A percentile compares a stretch with the other conserved stretches of the same genome.
These are phyloP conservation scores for Debaryomyces fabryi DNA, from an alignment of 1,139 yeast species.

Conservation along the genomic window DNA sequence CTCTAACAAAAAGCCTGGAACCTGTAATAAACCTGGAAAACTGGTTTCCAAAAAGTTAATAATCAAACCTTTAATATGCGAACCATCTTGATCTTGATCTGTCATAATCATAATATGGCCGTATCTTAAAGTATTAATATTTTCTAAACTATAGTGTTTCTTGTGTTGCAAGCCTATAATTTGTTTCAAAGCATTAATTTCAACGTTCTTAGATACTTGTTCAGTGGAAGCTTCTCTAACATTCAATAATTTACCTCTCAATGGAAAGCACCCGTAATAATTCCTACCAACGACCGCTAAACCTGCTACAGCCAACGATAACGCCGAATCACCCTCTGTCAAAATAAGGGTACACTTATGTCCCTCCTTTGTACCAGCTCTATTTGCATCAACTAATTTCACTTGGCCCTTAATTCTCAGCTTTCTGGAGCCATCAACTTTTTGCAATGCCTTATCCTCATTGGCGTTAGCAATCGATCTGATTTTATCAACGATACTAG, in stretches of 20 bases:
- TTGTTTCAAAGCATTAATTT: slow-evolving; percentile 92
- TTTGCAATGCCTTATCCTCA: slow-evolving; percentile 85
- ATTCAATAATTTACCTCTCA: slow-evolving; percentile 91
- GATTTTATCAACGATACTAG: slow-evolving; percentile 82
- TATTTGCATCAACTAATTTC: slow-evolving; percentile 93
- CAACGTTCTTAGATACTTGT: slow-evolving; percentile 88
- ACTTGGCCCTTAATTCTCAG: slow-evolving; percentile 86
- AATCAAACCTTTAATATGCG: slow-evolving; percentile 94
- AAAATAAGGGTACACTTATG: slow-evolving; percentile 87
- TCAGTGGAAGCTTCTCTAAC: slow-evolving; percentile 97
- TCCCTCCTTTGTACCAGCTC: slow-evolving; percentile 94
- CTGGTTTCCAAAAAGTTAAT: slow-evolving; percentile 92
- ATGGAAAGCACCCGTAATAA: slow-evolving; percentile 92
- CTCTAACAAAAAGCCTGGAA: slow-evolving; percentile 91
- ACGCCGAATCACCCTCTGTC: slow-evolving; percentile 98
- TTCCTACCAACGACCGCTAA: slow-evolving; percentile 95
- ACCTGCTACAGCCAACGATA: slow-evolving; percentile 91
- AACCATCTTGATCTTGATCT: slow-evolving; percentile 99
- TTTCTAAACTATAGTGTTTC: slow-evolving; percentile 66
- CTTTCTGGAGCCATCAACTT: slow-evolving; percentile 87
- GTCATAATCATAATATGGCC: slow-evolving; percentile 99
- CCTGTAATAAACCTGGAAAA: slow-evolving; percentile 88
- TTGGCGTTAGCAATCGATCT: slow-evolving; percentile 82
- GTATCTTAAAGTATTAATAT: slow-evolving; percentile 76
- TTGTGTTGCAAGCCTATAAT: slow-evolving; percentile 96